Evolutionary conservation across 2,329 filamentous ascomycete genomes (phyloP).

Genomic region (Aspergillus latus): DNA sequence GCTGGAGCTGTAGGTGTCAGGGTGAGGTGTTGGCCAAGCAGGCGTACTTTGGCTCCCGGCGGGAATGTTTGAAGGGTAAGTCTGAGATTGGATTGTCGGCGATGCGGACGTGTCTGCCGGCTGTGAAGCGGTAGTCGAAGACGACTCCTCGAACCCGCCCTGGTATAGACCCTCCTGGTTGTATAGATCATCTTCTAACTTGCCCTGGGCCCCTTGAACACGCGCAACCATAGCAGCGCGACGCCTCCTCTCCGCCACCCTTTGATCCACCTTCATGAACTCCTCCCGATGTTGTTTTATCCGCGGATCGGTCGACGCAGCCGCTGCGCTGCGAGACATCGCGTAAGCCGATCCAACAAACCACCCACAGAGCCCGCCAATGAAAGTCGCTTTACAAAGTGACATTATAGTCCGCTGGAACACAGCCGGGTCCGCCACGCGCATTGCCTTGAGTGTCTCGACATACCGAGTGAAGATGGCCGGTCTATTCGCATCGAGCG

Average conservation of each 20-base stretch:
- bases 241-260: slow-evolving; percentile 25
- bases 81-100: not conserved
- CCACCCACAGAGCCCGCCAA: slow-evolving; percentile 4
- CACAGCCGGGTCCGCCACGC: not conserved
- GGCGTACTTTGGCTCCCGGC: not conserved
- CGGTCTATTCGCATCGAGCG: not conserved
- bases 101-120: not conserved
- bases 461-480: not conserved
- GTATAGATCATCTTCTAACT: not conserved
- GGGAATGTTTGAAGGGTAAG: not conserved
- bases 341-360: slow-evolving; percentile 12
- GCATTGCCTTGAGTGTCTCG: not conserved
- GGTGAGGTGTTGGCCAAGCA: not conserved
- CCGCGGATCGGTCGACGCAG: slow-evolving; percentile 25
- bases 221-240: slow-evolving; percentile 4
- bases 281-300: slow-evolving; percentile 25
- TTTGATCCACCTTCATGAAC: slow-evolving; percentile 18
- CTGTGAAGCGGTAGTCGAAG: not conserved
- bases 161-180: not conserved
- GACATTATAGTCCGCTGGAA: not conserved
- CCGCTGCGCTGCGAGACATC: slow-evolving; percentile 15
- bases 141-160: not conserved
- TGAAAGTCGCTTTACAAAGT: slow-evolving; percentile 20
- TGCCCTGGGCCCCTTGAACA: slow-evolving; percentile 3
- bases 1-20: not conserved